phyloP scores from a whole-genome alignment of 306 rosid species.

The Glycyrrhiza uralensis region DNA sequence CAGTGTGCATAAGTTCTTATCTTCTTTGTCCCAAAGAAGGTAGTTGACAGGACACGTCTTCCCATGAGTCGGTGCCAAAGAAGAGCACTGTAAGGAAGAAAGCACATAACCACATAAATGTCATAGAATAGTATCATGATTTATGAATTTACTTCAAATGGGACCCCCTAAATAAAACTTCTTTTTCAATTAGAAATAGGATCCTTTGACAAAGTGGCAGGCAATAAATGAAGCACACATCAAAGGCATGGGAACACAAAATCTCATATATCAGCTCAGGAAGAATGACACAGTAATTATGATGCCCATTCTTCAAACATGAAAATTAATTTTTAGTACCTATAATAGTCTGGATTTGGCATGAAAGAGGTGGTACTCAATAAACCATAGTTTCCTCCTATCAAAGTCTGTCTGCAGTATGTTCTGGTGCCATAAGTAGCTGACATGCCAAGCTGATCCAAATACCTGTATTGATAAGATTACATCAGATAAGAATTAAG shows the following conservation, averaged over 20 bases:
- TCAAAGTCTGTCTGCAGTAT: conserved; percentile 85
- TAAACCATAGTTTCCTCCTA: conserved; percentile 94
- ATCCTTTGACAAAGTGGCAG: conserved; percentile 3
- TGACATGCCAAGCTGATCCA: conserved; percentile 96
- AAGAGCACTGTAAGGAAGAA: conserved; percentile 65
- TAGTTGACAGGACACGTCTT: conserved; percentile 54
- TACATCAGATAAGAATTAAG: conserved; percentile 1
- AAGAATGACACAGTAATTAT: background rate
- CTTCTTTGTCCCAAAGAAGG: conserved; percentile 58
- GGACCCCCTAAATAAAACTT: background rate
- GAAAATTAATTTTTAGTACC: conserved; percentile 30
- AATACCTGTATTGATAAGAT: conserved; percentile 52
- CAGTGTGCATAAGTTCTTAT: conserved; percentile 86
- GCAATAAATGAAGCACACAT: conserved; percentile 34
- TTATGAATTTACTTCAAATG: conserved; percentile 6
- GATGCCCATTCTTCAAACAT: background rate
- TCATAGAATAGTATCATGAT: background rate
- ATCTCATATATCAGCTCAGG: background rate
- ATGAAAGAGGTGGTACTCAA: conserved; percentile 53
- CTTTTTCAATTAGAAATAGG: conserved; percentile 14
- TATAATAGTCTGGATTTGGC: conserved; percentile 80
- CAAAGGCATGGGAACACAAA: background rate
- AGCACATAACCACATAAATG: background rate
- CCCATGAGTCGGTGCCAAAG: conserved; percentile 95
- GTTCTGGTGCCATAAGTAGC: conserved; percentile 72